Conservation (phyloP, 768 basidiomycete genomes). For the Chlorophyllum brunneum region DNA sequence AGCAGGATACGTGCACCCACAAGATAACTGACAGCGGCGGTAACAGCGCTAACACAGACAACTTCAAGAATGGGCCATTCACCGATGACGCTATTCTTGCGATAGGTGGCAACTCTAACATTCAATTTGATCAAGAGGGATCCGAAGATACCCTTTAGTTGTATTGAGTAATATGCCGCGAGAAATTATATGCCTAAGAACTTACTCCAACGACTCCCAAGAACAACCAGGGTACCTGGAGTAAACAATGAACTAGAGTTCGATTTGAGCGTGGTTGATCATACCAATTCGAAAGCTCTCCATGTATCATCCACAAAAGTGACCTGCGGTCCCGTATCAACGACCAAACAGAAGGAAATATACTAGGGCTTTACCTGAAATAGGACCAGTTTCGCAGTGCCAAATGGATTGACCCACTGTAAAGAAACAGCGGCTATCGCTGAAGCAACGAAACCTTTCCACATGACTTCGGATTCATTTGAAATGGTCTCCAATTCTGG, state of each 20-base stretch:
- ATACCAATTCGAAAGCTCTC: constrained; percentile 70
- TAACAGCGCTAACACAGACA: constrained; percentile 54
- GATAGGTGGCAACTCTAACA: constrained; percentile 57
- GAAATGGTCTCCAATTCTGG: constrained; percentile 67
- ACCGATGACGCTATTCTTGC: constrained; percentile 48
- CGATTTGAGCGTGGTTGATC: constrained; percentile 13
- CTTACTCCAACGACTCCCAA: constrained; percentile 61
- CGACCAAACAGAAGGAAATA: background rate
- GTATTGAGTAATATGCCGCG: constrained; percentile 3
- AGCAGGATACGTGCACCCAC: constrained; percentile 30
- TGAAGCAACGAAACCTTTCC: constrained; percentile 87
- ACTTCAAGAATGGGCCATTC: constrained; percentile 70
- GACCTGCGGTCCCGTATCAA: constrained; percentile 32
- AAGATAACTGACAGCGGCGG: constrained; percentile 68
- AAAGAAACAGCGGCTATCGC: constrained; percentile 83
- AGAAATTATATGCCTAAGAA: background rate
- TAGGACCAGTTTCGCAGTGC: constrained; percentile 78
- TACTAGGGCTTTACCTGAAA: constrained; percentile 49
- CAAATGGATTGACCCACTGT: constrained; percentile 83
- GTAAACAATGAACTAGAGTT: background rate
- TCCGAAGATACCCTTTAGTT: constrained; percentile 56
- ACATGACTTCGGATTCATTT: constrained; percentile 74
- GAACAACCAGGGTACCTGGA: constrained; percentile 65
- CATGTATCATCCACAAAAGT: constrained; percentile 58
- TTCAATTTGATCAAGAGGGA: constrained; percentile 65